Conservation (phyloP, 805 yeast genomes). For the Martiniozyma abietophila region DNA sequence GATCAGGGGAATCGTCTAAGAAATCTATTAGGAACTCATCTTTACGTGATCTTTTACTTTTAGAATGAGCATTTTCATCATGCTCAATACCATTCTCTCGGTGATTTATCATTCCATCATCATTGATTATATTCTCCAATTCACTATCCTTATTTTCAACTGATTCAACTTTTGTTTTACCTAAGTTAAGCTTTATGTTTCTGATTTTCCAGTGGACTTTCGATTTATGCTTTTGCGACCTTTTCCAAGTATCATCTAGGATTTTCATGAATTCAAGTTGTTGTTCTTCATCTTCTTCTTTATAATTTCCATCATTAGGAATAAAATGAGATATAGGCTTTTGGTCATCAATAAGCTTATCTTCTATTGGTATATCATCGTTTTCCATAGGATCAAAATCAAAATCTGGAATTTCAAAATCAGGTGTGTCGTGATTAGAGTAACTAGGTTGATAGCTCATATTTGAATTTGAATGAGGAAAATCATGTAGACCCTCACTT, state of each 20-base stretch:
- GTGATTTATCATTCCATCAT: no score
- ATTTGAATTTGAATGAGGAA: slow-evolving; percentile 3
- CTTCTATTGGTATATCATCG: no score
- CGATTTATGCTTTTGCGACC: slow-evolving; percentile 3
- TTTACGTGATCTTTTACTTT: not conserved
- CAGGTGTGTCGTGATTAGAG: slow-evolving; percentile 2
- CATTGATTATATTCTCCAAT: no score
- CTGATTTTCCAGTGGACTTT: slow-evolving; percentile 5
- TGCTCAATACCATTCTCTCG: not conserved
- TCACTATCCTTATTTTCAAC: no score
- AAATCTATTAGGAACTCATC: slow-evolving; percentile 2
- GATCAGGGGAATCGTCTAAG: slow-evolving; percentile 1
- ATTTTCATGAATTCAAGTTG: slow-evolving; percentile 1
- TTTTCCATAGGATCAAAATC: not conserved
- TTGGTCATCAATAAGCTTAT: slow-evolving; percentile 2
- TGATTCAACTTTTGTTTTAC: no score
- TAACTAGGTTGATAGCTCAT: not conserved
- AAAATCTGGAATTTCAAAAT: not conserved
- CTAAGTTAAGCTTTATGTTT: no score
- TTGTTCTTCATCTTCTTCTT: slow-evolving; percentile 3
- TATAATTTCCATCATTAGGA: not conserved
- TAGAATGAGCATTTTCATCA: not conserved
- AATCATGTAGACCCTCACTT: slow-evolving; percentile 7
- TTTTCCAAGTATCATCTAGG: slow-evolving; percentile 1
- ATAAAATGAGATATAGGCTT: not conserved